Percentiles rank a stretch among this genome's conserved stretches.
These are phyloP conservation scores for Albugo laibachii DNA, from an alignment of 352 stramenopile species.

Conservation along the genomic window DNA sequence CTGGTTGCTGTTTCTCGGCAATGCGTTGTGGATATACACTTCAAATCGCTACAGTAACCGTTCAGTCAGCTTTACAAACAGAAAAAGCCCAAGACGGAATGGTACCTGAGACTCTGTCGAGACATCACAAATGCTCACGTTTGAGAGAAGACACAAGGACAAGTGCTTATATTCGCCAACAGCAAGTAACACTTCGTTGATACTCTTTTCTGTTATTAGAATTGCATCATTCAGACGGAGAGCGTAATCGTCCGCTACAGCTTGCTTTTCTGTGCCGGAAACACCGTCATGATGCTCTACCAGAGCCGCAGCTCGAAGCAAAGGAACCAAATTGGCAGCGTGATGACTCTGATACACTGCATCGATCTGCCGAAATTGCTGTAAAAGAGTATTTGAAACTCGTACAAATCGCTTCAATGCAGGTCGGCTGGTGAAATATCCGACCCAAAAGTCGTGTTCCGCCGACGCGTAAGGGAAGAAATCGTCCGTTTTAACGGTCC, in stretches of 20 bases:
- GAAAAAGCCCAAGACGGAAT: background rate
- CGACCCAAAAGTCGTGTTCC: constrained; percentile 87
- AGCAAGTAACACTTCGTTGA: constrained; percentile 58
- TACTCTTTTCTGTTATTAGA: constrained; percentile 28
- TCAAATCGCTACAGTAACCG: constrained; percentile 22
- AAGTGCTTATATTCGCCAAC: constrained; percentile 48
- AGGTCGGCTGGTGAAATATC: constrained; percentile 91
- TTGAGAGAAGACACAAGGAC: constrained; percentile 55
- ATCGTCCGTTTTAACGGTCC: constrained; percentile 86
- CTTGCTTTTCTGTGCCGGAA: constrained; percentile 90
- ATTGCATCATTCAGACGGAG: constrained; percentile 79
- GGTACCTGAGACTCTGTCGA: constrained; percentile 26
- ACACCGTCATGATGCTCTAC: constrained; percentile 93
- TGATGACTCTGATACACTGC: constrained; percentile 47
- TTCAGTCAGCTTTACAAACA: background rate
- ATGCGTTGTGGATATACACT: constrained; percentile 46
- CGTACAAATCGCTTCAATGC: constrained; percentile 85
- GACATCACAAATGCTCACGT: constrained; percentile 83
- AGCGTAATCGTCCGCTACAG: constrained; percentile 89
- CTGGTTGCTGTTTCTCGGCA: constrained; percentile 31
- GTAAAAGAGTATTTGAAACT: constrained; percentile 73
- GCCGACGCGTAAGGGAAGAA: constrained; percentile 94
- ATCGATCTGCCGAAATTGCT: constrained; percentile 83
- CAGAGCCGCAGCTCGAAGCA: constrained; percentile 84
- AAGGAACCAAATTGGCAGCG: constrained; percentile 19